phyloP scores from a whole-genome alignment of 108 stramenopile genomes.

The Stephanodiscus triporus region DNA sequence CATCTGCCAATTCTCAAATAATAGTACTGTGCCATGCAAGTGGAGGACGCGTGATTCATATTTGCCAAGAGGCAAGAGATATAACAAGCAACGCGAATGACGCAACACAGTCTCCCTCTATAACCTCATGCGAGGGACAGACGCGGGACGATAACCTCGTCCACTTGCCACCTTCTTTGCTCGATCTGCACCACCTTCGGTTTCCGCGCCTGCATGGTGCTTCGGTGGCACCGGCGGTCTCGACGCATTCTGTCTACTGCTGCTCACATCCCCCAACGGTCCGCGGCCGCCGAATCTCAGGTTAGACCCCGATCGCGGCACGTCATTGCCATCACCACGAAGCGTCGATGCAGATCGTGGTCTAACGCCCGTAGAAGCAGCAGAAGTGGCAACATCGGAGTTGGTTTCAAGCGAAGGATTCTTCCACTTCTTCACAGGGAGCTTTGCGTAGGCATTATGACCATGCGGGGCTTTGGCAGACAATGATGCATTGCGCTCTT shows the following conservation, averaged over 20 bases:
- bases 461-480: constrained; percentile 29
- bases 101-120: neutral
- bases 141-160: constrained; percentile 29
- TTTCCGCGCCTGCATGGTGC: constrained; percentile 6
- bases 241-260: constrained; percentile 32
- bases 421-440: constrained; percentile 42
- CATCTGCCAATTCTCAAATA: too few species aligned
- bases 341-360: constrained; percentile 33
- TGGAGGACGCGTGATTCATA: too few species aligned
- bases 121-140: constrained; percentile 37
- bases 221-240: constrained; percentile 10
- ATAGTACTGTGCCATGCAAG: too few species aligned
- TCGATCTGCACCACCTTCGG: neutral
- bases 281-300: constrained; percentile 12
- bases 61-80: too few species aligned
- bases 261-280: constrained; percentile 41
- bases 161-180: constrained; percentile 1
- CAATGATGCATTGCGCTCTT: constrained; percentile 40
- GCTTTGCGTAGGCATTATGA: constrained; percentile 31
- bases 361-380: neutral
- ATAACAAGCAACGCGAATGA: too few species aligned
- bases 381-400: neutral
- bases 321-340: too few species aligned
- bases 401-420: too few species aligned
- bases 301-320: constrained; percentile 23